Evolutionary conservation across 2,329 filamentous ascomycete species (phyloP).

Genomic region (Colletotrichum abscissum): DNA sequence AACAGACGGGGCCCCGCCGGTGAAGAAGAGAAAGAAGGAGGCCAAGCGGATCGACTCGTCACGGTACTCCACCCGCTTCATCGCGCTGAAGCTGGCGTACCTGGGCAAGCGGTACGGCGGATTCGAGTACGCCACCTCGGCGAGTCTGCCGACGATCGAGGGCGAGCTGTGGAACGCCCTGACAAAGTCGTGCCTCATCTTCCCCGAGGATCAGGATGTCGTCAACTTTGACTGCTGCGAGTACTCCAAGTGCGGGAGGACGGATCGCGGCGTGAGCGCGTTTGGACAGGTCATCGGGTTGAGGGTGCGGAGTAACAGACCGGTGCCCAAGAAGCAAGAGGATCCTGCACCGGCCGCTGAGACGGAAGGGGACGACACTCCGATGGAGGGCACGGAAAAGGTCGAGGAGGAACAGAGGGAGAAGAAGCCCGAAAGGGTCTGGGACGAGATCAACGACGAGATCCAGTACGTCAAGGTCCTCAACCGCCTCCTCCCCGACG

Average conservation of each 20-base stretch:
- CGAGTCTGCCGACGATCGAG: conserved; percentile 84
- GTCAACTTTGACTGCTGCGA: conserved; percentile 87
- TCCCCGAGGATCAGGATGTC: conserved; percentile 70
- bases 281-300: conserved; percentile 96
- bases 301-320: conserved; percentile 82
- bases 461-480: conserved; percentile 85
- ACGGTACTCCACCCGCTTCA: conserved; percentile 83
- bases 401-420: conserved; percentile 34
- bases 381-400: conserved; percentile 62
- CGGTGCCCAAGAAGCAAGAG: conserved; percentile 55
- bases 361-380: conserved; percentile 38
- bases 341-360: conserved; percentile 41
- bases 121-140: conserved; percentile 85
- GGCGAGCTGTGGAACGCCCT: conserved; percentile 94
- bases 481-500: conserved; percentile 87
- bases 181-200: conserved; percentile 83
- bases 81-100: conserved; percentile 95
- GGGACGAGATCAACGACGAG: conserved; percentile 82
- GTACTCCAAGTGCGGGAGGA: conserved; percentile 95
- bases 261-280: conserved; percentile 92
- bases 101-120: conserved; percentile 92
- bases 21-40: conserved; percentile 51
- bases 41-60: conserved; percentile 74
- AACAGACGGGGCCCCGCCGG: conserved; percentile 22
- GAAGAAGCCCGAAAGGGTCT: conserved; percentile 47